These are phyloP conservation scores for Bertia moriformis DNA, from an alignment of 2,329 filamentous ascomycete species.

Conservation along the genomic window DNA sequence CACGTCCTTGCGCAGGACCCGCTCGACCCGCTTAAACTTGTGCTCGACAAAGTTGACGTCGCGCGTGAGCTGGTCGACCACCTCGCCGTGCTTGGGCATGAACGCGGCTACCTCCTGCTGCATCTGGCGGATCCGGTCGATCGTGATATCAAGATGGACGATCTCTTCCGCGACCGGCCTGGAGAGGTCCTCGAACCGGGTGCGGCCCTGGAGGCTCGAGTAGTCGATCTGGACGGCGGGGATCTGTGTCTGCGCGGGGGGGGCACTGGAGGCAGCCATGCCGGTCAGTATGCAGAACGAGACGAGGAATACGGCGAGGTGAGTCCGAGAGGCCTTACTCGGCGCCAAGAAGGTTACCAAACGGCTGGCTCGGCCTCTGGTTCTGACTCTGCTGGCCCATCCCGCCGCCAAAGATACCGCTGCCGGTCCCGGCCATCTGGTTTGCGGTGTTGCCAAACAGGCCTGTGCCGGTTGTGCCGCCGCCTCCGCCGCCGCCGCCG, in stretches of 20 bases:
- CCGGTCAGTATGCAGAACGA: conserved; percentile 7
- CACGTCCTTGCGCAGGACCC: conserved; percentile 47
- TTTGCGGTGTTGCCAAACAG: too few relatives aligned
- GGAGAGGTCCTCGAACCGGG: conserved; percentile 79
- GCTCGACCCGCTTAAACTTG: conserved; percentile 47
- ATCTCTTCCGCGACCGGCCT: conserved; percentile 70
- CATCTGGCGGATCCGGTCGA: conserved; percentile 65
- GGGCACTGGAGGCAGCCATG: conserved; percentile 10
- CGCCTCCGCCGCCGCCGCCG: too few relatives aligned
- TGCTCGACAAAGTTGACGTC: conserved; percentile 50
- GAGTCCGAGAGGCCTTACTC: conserved; percentile 6
- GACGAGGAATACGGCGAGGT: conserved; percentile 5
- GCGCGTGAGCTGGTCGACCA: conserved; percentile 47
- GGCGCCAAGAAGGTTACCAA: conserved; percentile 11
- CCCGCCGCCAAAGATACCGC: neutral
- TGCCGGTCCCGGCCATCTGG: neutral
- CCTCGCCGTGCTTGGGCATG: conserved; percentile 44
- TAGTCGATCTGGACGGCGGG: conserved; percentile 68
- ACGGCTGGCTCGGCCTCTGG: conserved; percentile 6
- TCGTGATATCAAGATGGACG: conserved; percentile 62
- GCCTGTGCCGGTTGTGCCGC: too few relatives aligned
- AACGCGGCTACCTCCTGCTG: conserved; percentile 65
- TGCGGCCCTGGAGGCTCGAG: conserved; percentile 68
- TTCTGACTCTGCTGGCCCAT: conserved; percentile 4
- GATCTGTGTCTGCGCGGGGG: conserved; percentile 22